Evolutionary conservation across 2,329 filamentous ascomycete genomes (phyloP), one percentile per base, ranked within the genome.

Genomic region (Eutypa lata): DNA sequence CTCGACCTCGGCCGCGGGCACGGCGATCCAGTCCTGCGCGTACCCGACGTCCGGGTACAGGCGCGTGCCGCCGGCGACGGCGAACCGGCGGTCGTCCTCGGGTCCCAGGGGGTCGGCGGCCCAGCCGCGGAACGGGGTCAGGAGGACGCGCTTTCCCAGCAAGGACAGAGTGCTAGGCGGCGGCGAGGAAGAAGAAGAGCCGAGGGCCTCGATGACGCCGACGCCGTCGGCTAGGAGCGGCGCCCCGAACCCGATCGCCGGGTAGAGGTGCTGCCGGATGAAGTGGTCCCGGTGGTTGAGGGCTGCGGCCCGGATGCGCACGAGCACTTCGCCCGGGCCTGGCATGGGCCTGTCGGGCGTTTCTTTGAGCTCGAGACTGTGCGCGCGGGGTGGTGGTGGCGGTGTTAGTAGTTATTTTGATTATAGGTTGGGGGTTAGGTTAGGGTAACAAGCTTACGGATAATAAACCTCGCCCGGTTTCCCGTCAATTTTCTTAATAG

Each of bases 241-340:
- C 6, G 86, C 78, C 54, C 82, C 80, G 70, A 96, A 96, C 13
- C 88, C 87, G 50, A 91, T 88, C 61, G 83, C 88, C 0, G 93
- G 93, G 76, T 97, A 97, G 40, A 96, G 84, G 66, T 92, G 88
- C 71, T 94, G 91, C 51, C 93, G 89, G 72, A 96, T 89, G 76
- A 97, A 97, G 61, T 96, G 84, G 71, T 97, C 94, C 63, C 92
- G 89, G 76, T 97, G 94, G 76, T 97, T 97, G 48, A 97, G 84
- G 14, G 93, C 88, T 1, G 87, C 89, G 49, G 91, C 89, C 35
- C 82, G 81, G 65, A 97, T 77, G 64, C 83, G 84, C 57, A 97
- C 76, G 7, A 95, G 77, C 59, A 96, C 76, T 69, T 97, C 81
- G 57, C 77, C 77, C 16, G 82, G 80, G 24, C 82, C 80, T 0